Evolutionary conservation across 768 basidiomycete species (phyloP).

Genomic region (Pleurotus sapidus): DNA sequence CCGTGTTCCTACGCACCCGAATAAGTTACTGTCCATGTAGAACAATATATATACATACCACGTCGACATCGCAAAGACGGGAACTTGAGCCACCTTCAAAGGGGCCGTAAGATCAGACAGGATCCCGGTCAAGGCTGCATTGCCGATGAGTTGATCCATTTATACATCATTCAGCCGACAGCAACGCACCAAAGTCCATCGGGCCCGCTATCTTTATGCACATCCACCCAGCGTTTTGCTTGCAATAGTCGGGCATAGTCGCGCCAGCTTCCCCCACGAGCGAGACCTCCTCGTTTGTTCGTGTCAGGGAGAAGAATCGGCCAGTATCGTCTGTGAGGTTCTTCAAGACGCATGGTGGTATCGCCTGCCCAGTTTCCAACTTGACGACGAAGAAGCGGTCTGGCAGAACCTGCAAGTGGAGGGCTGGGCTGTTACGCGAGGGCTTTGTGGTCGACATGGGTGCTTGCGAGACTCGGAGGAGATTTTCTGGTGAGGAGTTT

Average conservation of each 20-base stretch:
- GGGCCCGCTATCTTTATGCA: constrained; percentile 64
- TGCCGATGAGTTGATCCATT: not conserved
- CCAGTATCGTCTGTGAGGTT: constrained; percentile 22
- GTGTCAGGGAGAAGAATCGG: constrained; percentile 51
- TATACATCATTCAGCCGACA: not conserved
- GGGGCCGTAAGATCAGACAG: constrained; percentile 52
- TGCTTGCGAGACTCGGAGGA: not conserved
- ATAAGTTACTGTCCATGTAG: not conserved
- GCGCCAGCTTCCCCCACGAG: constrained; percentile 45
- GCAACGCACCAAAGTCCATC: constrained; percentile 58
- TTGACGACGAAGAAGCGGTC: constrained; percentile 45
- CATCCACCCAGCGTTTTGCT: constrained; percentile 45
- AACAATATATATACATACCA: constrained; percentile 35
- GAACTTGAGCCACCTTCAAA: constrained; percentile 46
- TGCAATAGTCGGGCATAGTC: constrained; percentile 30
- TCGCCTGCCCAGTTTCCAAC: constrained; percentile 30
- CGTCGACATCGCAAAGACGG: constrained; percentile 61
- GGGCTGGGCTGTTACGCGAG: constrained; percentile 40
- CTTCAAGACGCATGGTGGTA: constrained; percentile 33
- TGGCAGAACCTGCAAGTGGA: constrained; percentile 44
- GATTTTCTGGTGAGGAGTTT: not conserved
- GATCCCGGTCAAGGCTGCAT: constrained; percentile 56
- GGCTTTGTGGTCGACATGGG: constrained; percentile 17
- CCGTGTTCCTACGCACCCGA: constrained; percentile 53
- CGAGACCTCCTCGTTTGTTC: constrained; percentile 60